Percentiles rank a stretch among this genome's conserved stretches.
Conservation (phyloP, 805 yeast species). For the Cyberlindnera bimundalis region DNA sequence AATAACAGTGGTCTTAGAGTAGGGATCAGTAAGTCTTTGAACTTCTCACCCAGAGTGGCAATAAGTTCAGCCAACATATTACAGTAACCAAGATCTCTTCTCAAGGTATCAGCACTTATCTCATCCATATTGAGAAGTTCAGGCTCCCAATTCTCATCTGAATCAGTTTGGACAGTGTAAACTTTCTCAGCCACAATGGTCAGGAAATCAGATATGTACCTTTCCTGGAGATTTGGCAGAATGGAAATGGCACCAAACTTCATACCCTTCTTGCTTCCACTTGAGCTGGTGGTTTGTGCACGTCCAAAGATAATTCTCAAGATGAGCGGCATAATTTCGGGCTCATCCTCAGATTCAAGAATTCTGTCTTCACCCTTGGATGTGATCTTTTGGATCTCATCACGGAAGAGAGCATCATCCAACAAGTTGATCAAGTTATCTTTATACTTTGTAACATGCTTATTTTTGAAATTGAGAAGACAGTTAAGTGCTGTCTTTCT, state of each 20-base stretch:
- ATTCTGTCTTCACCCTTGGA: slow-evolving; percentile 46
- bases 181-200: slow-evolving; percentile 57
- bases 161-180: slow-evolving; percentile 29
- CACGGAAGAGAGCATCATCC: slow-evolving; percentile 82
- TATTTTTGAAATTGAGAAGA: slow-evolving; percentile 59
- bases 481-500: slow-evolving; percentile 75
- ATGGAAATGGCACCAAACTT: slow-evolving; percentile 67
- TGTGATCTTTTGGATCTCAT: slow-evolving; percentile 70
- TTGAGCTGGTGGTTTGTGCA: slow-evolving; percentile 63
- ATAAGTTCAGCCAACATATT: slow-evolving; percentile 56
- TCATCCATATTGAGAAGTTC: slow-evolving; percentile 20
- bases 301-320: slow-evolving; percentile 82
- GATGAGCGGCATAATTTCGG: slow-evolving; percentile 62
- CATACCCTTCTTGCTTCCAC: slow-evolving; percentile 69
- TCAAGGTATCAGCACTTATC: slow-evolving; percentile 35
- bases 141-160: slow-evolving; percentile 16
- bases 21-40: slow-evolving; percentile 39
- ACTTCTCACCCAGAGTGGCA: slow-evolving; percentile 55
- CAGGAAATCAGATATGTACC: slow-evolving; percentile 57
- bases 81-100: slow-evolving; percentile 61
- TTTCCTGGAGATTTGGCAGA: slow-evolving; percentile 52
- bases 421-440: slow-evolving; percentile 71
- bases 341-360: slow-evolving; percentile 60
- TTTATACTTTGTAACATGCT: slow-evolving; percentile 58
- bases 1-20: slow-evolving; percentile 35